A percentile compares a stretch with the other conserved stretches of the same genome.
phyloP scores from a whole-genome alignment of 2,329 filamentous ascomycete genomes.

The Leptographium galeiforme region DNA sequence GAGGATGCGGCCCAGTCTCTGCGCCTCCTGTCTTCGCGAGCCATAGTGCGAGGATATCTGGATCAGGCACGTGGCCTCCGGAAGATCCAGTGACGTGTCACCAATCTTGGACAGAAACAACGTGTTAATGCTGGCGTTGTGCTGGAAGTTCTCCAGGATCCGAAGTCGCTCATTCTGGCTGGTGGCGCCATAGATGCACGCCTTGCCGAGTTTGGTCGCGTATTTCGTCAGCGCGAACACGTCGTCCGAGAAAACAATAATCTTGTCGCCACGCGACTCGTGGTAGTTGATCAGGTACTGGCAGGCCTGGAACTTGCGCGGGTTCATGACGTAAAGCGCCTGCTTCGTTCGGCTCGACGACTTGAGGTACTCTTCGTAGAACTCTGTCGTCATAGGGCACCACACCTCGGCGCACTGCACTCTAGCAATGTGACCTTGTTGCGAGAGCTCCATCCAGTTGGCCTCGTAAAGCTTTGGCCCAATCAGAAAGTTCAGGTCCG shows the following conservation, averaged over 20 bases:
- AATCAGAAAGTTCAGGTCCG: conserved; percentile 92
- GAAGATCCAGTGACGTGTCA: conserved; percentile 92
- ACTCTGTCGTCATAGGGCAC: conserved; percentile 98
- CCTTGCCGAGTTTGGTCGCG: conserved; percentile 69
- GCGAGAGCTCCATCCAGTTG: conserved; percentile 97
- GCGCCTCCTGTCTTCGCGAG: conserved; percentile 90
- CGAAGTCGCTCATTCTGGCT: conserved; percentile 71
- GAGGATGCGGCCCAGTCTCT: conserved; percentile 82
- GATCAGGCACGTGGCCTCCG: conserved; percentile 91
- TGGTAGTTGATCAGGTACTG: conserved; percentile 99
- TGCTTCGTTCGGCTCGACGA: conserved; percentile 17
- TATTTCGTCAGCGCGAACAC: conserved; percentile 85
- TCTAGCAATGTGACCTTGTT: conserved; percentile 91
- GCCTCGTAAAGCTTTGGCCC: conserved; percentile 96
- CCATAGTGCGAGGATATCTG: conserved; percentile 97
- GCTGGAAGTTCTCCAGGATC: conserved; percentile 88
- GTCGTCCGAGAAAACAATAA: conserved; percentile 97
- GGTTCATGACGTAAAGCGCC: conserved; percentile 88
- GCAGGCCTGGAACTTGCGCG: conserved; percentile 89
- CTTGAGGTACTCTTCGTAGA: conserved; percentile 80
- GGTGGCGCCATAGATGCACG: conserved; percentile 84
- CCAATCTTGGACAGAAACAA: conserved; percentile 96
- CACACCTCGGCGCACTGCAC: conserved; percentile 98
- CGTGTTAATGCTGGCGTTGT: conserved; percentile 80
- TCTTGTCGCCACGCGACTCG: conserved; percentile 86